Base-by-base conservation (phyloP, 768 basidiomycete genomes). In the Trametes villosa region DNA sequence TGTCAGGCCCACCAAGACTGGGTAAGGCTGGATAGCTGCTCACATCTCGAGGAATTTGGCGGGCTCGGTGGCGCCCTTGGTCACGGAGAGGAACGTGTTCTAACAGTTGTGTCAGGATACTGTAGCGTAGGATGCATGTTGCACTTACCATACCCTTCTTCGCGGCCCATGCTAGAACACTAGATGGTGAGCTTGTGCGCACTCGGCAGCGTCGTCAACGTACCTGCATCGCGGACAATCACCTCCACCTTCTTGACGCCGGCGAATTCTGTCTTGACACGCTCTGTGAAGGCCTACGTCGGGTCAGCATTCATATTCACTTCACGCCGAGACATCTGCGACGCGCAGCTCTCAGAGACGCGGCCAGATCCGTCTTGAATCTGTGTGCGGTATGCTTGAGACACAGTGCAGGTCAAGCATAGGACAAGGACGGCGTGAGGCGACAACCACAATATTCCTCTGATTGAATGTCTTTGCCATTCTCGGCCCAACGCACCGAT, bases 21-120 rank as follows among this genome's bases (percentile, higher is more conserved):
- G 57, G 34, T 6, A 31, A 27, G 33, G 27, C 22, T n/a, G n/a
- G n/a, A n/a, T n/a, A n/a, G n/a, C 12, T 31, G 57, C 78, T 33
- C 67, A 90, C 90, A 96, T 87, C 75, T 96, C 94, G 54, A 96
- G 76, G 75, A 96, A 85, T 72, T 92, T 92, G 40, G 92, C 87
- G 5, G 94, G 93, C 71, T 95, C 89, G 8, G 85, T 79, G 12
- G 89, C 88, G 11, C 93, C 93, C 56, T 86, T 85, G 15, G 91
- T 87, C 17, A 96, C 93, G 0, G 92, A 94, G 30, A 96, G 85
- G 83, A 96, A 94, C 8, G 89, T 86, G 63, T 91, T 63, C 5
- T 20, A 41, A n/a, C n/a, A 24, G 3, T 4, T 11, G 11, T 2
- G 24, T 13, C 8, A 54, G 27, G 15, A 24, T 41, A 65, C 24